These are phyloP conservation scores for Corrigiola litoralis DNA, from an alignment of 179 eudicot species.

Conservation along the genomic window DNA sequence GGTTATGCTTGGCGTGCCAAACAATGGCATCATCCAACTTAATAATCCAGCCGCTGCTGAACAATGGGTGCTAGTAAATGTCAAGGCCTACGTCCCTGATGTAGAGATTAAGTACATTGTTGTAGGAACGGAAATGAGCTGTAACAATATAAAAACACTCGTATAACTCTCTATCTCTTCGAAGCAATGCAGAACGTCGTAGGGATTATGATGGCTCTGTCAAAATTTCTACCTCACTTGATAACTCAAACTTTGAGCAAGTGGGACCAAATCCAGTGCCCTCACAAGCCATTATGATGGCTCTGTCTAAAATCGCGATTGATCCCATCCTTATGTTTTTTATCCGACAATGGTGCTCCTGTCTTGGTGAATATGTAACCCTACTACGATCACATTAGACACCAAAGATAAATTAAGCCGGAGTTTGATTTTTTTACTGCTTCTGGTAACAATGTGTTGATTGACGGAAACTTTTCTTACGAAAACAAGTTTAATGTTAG, in stretches of 20 bases:
- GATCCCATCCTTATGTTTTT: constrained; percentile 16
- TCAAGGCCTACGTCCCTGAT: constrained; percentile 24
- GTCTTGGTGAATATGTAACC: constrained; percentile 26
- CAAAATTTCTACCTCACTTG: constrained; percentile 32
- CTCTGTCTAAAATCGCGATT: not conserved
- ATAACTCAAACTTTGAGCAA: constrained; percentile 17
- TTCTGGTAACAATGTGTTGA: constrained; percentile 10
- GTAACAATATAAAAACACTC: constrained; percentile 1
- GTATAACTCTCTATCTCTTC: constrained; percentile 12
- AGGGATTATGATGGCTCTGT: no score
- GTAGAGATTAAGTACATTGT: constrained; percentile 52
- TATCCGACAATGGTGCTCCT: constrained; percentile 15
- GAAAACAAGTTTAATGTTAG: constrained; percentile 34
- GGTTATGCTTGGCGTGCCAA: constrained; percentile 45
- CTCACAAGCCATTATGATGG: constrained; percentile 15
- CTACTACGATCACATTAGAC: constrained; percentile 16
- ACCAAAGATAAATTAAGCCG: not conserved
- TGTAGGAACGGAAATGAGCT: constrained; percentile 53
- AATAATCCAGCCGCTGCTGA: constrained; percentile 29
- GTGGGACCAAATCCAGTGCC: constrained; percentile 28
- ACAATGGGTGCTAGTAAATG: constrained; percentile 50
- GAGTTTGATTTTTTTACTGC: constrained; percentile 30
- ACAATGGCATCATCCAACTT: constrained; percentile 24
- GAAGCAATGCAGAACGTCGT: constrained; percentile 32
- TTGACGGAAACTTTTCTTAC: constrained; percentile 15